Percentiles rank a stretch among this genome's conserved stretches.
Evolutionary conservation across 192 early-diverging fungal genomes (phyloP).

Genomic region (Anaeromyces robustus): DNA sequence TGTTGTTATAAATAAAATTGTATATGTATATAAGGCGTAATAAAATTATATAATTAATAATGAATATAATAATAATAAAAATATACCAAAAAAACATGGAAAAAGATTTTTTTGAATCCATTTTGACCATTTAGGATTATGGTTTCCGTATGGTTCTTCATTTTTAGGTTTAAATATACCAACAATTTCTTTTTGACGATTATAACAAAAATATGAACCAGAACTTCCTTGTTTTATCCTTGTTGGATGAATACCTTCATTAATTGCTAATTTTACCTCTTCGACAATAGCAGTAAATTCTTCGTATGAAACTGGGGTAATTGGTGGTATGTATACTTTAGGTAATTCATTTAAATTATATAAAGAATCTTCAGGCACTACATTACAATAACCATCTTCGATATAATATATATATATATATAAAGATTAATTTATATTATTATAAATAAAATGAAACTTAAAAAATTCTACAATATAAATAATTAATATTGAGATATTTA

Average conservation of each 20-base stretch:
- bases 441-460: too few species aligned
- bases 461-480: too few species aligned
- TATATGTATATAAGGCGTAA: too few species aligned
- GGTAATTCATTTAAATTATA: background rate
- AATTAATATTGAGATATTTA: too few species aligned
- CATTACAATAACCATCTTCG: background rate
- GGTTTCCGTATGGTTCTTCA: constrained; percentile 39
- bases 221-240: constrained; percentile 61
- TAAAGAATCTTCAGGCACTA: background rate
- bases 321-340: background rate
- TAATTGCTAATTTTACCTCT: background rate
- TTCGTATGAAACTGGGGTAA: background rate
- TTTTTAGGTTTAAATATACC: constrained; percentile 77
- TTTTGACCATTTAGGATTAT: constrained; percentile 80
- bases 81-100: constrained; percentile 78
- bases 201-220: constrained; percentile 79
- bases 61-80: constrained; percentile 14
- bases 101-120: constrained; percentile 78
- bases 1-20: too few species aligned
- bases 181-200: constrained; percentile 55
- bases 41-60: too few species aligned
- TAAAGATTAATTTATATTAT: too few species aligned
- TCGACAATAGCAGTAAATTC: constrained; percentile 1
- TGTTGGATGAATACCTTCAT: background rate
- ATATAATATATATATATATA: too few species aligned